A percentile compares a stretch with the other conserved stretches of the same genome.
Conservation (phyloP, 1,284 basidiomycete genomes). For the Naganishia cerealis region DNA sequence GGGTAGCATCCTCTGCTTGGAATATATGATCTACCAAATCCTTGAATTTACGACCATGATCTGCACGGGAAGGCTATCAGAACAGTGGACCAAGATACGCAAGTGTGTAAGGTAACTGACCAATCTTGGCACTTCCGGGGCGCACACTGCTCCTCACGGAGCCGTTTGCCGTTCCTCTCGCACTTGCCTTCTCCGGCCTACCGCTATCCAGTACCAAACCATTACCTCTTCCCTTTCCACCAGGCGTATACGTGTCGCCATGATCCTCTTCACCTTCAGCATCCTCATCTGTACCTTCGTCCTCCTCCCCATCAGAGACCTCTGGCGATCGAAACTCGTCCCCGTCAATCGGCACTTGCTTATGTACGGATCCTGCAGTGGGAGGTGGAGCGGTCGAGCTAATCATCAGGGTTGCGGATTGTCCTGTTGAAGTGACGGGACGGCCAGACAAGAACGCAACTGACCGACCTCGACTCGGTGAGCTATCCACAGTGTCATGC, state of each 20-base stretch:
- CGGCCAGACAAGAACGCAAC: not conserved
- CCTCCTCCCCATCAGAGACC: conserved; percentile 44
- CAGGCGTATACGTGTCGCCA: conserved; percentile 44
- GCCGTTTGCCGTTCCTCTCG: conserved; percentile 24
- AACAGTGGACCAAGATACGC: conserved; percentile 14
- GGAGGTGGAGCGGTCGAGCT: not conserved
- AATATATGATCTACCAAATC: conserved; percentile 78
- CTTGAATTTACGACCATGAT: conserved; percentile 72
- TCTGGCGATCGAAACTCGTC: conserved; percentile 28
- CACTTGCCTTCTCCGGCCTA: conserved; percentile 24
- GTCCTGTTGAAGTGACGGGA: conserved; percentile 14
- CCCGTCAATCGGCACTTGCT: not conserved
- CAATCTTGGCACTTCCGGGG: conserved; percentile 68
- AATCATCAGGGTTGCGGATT: not conserved
- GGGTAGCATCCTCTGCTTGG: conserved; percentile 78
- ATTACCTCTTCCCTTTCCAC: conserved; percentile 28
- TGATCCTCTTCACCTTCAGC: conserved; percentile 42
- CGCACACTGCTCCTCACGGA: conserved; percentile 16
- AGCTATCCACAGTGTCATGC: conserved; percentile 2
- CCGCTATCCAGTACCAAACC: conserved; percentile 30
- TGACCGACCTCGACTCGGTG: conserved; percentile 15
- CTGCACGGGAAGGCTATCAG: conserved; percentile 32
- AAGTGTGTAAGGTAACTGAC: conserved; percentile 61
- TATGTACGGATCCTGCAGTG: not conserved
- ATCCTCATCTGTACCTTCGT: conserved; percentile 47